These are phyloP conservation scores for Cercospora zeae-maydis DNA, from an alignment of 2,329 filamentous ascomycete species.

Conservation along the genomic window DNA sequence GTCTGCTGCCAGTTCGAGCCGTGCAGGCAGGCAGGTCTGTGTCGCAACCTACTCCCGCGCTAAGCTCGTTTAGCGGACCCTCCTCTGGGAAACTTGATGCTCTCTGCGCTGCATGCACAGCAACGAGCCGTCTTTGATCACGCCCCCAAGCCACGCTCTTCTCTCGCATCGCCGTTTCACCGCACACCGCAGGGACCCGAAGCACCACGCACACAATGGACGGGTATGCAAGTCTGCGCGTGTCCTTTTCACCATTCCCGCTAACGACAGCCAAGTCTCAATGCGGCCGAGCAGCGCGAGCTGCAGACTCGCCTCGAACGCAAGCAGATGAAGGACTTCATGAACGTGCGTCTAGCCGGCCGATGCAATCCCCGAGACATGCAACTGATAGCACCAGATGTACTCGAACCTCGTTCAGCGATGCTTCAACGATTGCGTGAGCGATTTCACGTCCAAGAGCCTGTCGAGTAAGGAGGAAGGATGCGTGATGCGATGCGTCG, in stretches of 20 bases:
- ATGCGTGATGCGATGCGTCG: constrained; percentile 90
- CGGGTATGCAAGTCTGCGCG: constrained; percentile 24
- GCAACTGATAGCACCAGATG: constrained; percentile 48
- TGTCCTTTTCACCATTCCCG: constrained; percentile 1
- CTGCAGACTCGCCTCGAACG: constrained; percentile 92
- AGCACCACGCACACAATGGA: constrained; percentile 25
- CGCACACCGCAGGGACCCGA: not conserved
- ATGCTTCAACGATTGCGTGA: constrained; percentile 96
- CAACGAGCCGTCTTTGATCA: not conserved
- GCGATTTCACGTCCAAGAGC: constrained; percentile 97
- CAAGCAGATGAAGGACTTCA: constrained; percentile 99
- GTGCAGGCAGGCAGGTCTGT: constrained; percentile 3
- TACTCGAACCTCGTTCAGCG: constrained; percentile 73
- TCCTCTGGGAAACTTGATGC: constrained; percentile 2
- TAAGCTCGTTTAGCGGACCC: constrained; percentile 3
- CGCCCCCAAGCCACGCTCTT: not conserved
- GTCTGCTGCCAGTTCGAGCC: not conserved
- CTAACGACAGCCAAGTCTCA: constrained; percentile 54
- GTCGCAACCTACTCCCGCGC: not conserved
- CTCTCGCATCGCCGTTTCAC: not conserved
- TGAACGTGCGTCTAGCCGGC: constrained; percentile 65
- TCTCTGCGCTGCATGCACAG: not conserved
- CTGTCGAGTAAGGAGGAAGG: constrained; percentile 82
- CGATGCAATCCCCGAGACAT: not conserved
- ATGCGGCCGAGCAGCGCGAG: constrained; percentile 78